These are phyloP conservation scores for Cordyceps militaris DNA, from an alignment of 2,329 filamentous ascomycete species.

Conservation along the genomic window DNA sequence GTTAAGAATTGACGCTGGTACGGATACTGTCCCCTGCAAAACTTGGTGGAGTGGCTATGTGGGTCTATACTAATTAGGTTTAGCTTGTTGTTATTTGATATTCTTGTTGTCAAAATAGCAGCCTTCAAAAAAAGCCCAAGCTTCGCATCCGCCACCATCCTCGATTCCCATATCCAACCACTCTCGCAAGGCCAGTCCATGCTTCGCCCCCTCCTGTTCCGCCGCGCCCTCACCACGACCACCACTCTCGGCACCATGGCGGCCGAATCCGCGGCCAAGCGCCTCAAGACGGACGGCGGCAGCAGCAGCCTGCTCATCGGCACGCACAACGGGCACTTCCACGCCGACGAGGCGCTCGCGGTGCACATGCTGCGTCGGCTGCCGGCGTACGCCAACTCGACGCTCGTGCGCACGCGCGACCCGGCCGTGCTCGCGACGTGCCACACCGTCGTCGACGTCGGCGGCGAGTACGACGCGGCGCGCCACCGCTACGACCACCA, in stretches of 20 bases:
- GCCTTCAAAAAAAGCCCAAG: no score
- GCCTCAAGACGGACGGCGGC: conserved; percentile 63
- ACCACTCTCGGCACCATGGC: conserved; percentile 5
- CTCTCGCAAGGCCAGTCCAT: conserved; percentile 1
- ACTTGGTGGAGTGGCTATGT: no score
- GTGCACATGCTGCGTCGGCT: conserved; percentile 92
- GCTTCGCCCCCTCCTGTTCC: neutral
- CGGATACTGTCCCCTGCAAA: no score
- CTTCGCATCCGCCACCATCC: no score
- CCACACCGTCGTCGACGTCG: conserved; percentile 97
- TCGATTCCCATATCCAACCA: no score
- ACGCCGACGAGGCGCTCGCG: conserved; percentile 94
- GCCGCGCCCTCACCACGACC: conserved; percentile 11
- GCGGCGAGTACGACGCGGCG: conserved; percentile 78
- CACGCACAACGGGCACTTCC: conserved; percentile 97
- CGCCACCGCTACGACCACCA: conserved; percentile 90
- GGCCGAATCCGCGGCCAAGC: conserved; percentile 65
- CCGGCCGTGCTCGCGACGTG: conserved; percentile 68
- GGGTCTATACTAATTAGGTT: no score
- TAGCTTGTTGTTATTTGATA: no score
- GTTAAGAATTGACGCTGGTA: no score
- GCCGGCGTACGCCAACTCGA: conserved; percentile 66
- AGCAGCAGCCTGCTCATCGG: conserved; percentile 56
- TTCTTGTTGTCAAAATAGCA: no score
- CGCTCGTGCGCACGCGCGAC: conserved; percentile 83